Evolutionary conservation across 108 stramenopile species (phyloP), one percentile per base, ranked within the genome.

Genomic region (Aurantiochytrium sp.): DNA sequence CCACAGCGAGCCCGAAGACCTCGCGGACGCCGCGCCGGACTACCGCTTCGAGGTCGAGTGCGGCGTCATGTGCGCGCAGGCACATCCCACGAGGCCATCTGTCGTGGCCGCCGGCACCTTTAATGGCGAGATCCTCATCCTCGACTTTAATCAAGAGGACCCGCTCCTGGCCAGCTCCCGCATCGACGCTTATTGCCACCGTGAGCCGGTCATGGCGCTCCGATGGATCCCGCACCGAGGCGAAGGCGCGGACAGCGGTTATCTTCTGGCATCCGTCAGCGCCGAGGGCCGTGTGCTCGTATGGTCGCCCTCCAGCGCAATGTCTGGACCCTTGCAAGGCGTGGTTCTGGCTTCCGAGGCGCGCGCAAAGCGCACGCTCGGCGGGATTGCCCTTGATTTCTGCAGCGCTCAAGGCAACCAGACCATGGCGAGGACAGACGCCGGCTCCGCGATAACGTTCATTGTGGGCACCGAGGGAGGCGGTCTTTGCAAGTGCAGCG

Each of bases 151-250:
- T 48, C 39, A 81, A 42, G 73, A 81, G 1, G 89, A 89, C 54
- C 91, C 90, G 4, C 65, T 90, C 54, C 36, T 89, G 41, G 91
- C 81, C 4, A 86, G 50, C 50, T 90, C 91, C 0, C 50, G 86
- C 10, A 93, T 93, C 48, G 90, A 89, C 41, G 93, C 92, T 31
- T 91, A 93, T 52, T 89, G 69, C 45, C 93, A 93, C 87, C 52
- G 91, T 24, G 92, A 93, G 39, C 92, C 93, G 8, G 91, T 93
- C 4, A 59, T 54, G 12, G n/a, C 48, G 53, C 81, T 93, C 15
- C 8, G 37, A 4, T 91, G 87, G 88, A 19, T 88, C 54, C 73
- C 73, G 2, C 42, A 81, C 30, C 12, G 1, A 21, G 42, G 42
- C 6, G 73, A 6, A 27, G 45, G 32, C 19, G 45, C 21, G 6